Conservation (phyloP, 805 yeast genomes). For the Dipodascus albidus region DNA sequence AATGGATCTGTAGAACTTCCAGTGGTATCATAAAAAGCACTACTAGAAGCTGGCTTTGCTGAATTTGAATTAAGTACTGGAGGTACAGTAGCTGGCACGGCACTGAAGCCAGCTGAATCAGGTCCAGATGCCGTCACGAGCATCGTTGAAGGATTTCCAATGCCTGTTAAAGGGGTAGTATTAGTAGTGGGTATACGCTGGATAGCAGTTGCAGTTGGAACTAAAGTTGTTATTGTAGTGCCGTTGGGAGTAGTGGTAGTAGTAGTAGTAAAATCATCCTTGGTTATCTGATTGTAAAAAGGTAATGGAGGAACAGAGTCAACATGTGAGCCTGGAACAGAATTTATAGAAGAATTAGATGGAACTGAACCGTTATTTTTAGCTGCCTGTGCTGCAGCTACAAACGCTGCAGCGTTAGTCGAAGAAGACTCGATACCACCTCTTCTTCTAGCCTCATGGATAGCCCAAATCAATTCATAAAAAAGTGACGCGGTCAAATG, state of each 20-base stretch:
- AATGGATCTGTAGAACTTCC: slow-evolving; percentile 18
- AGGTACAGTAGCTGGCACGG: not conserved
- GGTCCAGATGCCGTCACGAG: slow-evolving; percentile 8
- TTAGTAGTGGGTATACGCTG: slow-evolving; percentile 35
- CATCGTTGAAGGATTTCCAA: not conserved
- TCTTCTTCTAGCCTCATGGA: slow-evolving; percentile 85
- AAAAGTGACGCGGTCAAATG: slow-evolving; percentile 85
- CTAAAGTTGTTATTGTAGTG: slow-evolving; percentile 78
- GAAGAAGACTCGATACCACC: slow-evolving; percentile 20
- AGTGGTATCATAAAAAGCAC: slow-evolving; percentile 13
- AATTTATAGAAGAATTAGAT: slow-evolving; percentile 12
- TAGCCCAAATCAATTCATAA: slow-evolving; percentile 87
- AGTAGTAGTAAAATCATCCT: slow-evolving; percentile 76
- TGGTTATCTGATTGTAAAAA: slow-evolving; percentile 79
- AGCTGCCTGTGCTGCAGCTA: slow-evolving; percentile 5
- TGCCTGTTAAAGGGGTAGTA: slow-evolving; percentile 43
- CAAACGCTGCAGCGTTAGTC: slow-evolving; percentile 12
- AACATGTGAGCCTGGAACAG: slow-evolving; percentile 19
- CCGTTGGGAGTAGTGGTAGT: slow-evolving; percentile 87
- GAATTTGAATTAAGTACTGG: not conserved
- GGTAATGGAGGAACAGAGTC: slow-evolving; percentile 62
- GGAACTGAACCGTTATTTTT: slow-evolving; percentile 13
- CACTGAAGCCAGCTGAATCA: slow-evolving; percentile 5
- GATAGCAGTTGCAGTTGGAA: slow-evolving; percentile 54
- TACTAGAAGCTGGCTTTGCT: slow-evolving; percentile 6